Percentiles rank a stretch among this genome's conserved stretches.
Conservation (phyloP, 148 eudicot species). For the Chenopodium formosanum region DNA sequence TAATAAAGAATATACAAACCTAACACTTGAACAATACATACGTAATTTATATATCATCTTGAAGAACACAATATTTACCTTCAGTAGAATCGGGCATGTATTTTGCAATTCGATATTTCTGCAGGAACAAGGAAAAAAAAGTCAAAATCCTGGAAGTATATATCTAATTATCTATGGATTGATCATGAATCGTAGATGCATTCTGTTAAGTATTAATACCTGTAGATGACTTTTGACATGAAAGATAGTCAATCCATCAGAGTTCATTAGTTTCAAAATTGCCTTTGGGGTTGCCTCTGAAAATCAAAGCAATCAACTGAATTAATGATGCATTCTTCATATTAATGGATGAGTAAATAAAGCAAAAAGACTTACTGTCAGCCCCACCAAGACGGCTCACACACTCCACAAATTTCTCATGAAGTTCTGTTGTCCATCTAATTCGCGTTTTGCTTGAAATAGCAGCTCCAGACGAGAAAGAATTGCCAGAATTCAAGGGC, state of each 20-base stretch:
- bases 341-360: background rate
- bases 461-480: constrained; percentile 32
- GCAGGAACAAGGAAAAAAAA: constrained; percentile 28
- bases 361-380: constrained; percentile 54
- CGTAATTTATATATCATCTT: constrained; percentile 1
- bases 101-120: constrained; percentile 60
- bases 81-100: constrained; percentile 43
- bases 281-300: constrained; percentile 96
- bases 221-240: constrained; percentile 95
- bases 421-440: constrained; percentile 87
- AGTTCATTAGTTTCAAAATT: constrained; percentile 79
- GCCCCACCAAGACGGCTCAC: constrained; percentile 80
- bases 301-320: constrained; percentile 10
- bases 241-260: constrained; percentile 77
- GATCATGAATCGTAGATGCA: background rate
- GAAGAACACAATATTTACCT: constrained; percentile 30
- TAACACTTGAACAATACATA: constrained; percentile 5
- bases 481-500: constrained; percentile 18
- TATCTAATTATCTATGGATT: background rate
- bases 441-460: constrained; percentile 64
- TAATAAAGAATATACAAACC: background rate
- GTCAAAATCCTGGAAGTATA: background rate
- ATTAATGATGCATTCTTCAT: background rate
- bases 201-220: constrained; percentile 39
- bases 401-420: constrained; percentile 77